A percentile compares a stretch with the other conserved stretches of the same genome.
Conservation (phyloP, 257 asterid genomes). For the Capsicum chinense region DNA sequence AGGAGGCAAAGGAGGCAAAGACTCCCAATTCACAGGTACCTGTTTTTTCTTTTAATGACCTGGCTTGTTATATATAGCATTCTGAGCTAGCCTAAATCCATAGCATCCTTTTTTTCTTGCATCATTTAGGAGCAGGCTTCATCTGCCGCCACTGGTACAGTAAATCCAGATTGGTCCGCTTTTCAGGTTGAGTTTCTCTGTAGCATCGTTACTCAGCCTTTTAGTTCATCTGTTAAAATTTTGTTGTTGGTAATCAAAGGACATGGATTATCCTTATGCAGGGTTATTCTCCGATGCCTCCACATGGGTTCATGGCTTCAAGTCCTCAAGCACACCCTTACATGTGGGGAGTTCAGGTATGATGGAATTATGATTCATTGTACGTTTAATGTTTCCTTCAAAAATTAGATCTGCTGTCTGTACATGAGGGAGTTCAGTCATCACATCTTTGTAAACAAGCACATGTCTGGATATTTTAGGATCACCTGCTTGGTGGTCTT, state of each 20-base stretch:
- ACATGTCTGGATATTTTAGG: conserved; percentile 20
- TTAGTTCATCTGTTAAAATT: conserved; percentile 29
- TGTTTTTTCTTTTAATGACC: neutral
- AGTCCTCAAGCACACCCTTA: conserved; percentile 91
- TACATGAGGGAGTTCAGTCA: neutral
- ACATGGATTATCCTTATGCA: conserved; percentile 45
- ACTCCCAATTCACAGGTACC: conserved; percentile 71
- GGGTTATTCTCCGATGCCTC: conserved; percentile 90
- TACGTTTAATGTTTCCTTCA: neutral
- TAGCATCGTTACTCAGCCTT: conserved; percentile 25
- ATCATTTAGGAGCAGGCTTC: conserved; percentile 70
- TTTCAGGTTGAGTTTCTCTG: conserved; percentile 71
- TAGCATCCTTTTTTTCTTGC: conserved; percentile 18
- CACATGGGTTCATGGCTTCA: conserved; percentile 83
- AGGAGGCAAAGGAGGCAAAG: conserved; percentile 81
- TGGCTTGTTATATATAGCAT: neutral
- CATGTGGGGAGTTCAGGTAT: conserved; percentile 99
- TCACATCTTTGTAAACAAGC: neutral
- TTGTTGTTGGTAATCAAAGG: conserved; percentile 32
- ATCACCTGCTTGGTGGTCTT: neutral
- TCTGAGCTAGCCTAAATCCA: conserved; percentile 3
- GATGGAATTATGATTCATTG: conserved; percentile 5
- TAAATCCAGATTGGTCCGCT: conserved; percentile 86
- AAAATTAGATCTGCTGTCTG: neutral
- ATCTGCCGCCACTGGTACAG: conserved; percentile 60